Evolutionary conservation across 768 basidiomycete genomes (phyloP).

Genomic region (Lyophyllum atratum): DNA sequence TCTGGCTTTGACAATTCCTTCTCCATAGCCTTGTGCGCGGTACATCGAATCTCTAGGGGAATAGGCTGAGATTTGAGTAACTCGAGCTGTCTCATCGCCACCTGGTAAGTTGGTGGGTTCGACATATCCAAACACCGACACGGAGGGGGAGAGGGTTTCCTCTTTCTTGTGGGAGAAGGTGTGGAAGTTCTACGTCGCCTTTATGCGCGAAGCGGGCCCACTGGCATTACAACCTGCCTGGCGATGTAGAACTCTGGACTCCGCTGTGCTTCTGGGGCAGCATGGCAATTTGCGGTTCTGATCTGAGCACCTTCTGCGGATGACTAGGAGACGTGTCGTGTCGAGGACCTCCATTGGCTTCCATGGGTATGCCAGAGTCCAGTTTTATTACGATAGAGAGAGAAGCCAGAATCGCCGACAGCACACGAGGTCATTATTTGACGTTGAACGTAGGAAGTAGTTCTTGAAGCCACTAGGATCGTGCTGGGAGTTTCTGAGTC

Average conservation of each 20-base stretch:
- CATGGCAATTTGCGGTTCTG: not conserved
- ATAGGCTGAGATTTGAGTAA: not conserved
- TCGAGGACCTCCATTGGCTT: too few species aligned
- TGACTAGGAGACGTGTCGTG: not conserved
- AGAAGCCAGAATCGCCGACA: too few species aligned
- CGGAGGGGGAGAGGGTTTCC: not conserved
- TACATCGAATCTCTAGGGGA: not conserved
- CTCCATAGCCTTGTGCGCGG: constrained; percentile 3
- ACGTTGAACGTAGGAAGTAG: too few species aligned
- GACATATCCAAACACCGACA: not conserved
- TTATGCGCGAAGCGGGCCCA: too few species aligned
- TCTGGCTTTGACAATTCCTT: not conserved
- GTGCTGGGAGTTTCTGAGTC: too few species aligned
- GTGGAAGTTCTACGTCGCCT: too few species aligned
- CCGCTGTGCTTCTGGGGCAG: not conserved
- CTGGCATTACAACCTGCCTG: not conserved
- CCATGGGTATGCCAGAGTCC: too few species aligned
- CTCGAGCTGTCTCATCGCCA: not conserved
- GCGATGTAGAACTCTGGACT: not conserved
- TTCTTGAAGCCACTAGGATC: too few species aligned
- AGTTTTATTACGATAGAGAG: too few species aligned
- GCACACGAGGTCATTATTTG: too few species aligned
- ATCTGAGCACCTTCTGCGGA: not conserved
- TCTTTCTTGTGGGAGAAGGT: not conserved
- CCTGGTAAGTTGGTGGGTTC: not conserved